Conservation (phyloP, 108 stramenopile species). For the Fistulifera solaris region DNA sequence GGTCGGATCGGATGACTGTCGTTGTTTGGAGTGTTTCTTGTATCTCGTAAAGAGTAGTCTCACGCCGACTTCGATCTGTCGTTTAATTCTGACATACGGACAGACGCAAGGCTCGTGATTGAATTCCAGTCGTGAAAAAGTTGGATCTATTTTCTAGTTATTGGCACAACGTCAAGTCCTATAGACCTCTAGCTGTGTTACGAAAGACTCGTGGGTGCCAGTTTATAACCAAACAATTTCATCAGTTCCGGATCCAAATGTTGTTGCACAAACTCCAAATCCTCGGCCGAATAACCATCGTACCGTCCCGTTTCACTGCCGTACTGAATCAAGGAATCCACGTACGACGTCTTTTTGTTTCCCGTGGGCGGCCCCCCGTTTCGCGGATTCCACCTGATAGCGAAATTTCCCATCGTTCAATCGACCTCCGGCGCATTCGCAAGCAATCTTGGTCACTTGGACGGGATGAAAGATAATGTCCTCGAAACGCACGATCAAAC, state of each 20-base stretch:
- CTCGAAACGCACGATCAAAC: slow-evolving; percentile 67
- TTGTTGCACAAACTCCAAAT: slow-evolving; percentile 2
- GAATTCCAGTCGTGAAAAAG: too few relatives aligned
- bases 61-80: too few relatives aligned
- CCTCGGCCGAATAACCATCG: background rate
- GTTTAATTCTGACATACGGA: slow-evolving; percentile 6
- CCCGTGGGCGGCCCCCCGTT: background rate
- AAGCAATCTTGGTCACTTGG: slow-evolving; percentile 39
- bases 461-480: slow-evolving; percentile 63
- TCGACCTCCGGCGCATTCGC: slow-evolving; percentile 57
- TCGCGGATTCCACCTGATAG: slow-evolving; percentile 6
- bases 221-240: slow-evolving; percentile 6
- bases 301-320: background rate
- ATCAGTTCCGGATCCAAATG: slow-evolving; percentile 9
- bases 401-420: slow-evolving; percentile 10
- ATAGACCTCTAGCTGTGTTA: too few relatives aligned
- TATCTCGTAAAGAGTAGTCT: too few relatives aligned
- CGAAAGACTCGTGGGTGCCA: too few relatives aligned
- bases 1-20: too few relatives aligned
- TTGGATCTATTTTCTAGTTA: background rate
- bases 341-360: slow-evolving; percentile 35
- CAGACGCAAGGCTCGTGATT: slow-evolving; percentile 9
- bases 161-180: too few relatives aligned
- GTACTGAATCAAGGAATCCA: slow-evolving; percentile 59
- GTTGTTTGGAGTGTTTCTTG: too few relatives aligned